phyloP scores from a whole-genome alignment of 345 rosid genomes.

The Excoecaria agallocha region DNA sequence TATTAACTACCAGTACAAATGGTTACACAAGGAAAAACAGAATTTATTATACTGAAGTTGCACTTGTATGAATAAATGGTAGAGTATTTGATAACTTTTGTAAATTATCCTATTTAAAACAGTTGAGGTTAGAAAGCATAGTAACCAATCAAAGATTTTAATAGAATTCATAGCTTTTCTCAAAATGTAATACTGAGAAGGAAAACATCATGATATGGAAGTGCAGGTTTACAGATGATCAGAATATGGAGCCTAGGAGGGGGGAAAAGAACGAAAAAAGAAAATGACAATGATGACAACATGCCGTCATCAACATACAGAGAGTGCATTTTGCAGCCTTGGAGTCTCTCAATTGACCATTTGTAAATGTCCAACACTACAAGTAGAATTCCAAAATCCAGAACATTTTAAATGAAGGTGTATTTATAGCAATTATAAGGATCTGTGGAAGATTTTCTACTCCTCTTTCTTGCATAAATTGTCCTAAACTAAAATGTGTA shows the following conservation, averaged over 20 bases:
- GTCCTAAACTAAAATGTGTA: not conserved
- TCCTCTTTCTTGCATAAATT: not conserved
- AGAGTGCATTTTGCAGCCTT: not conserved
- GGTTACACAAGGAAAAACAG: not conserved
- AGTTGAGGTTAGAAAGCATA: not conserved
- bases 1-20: not conserved
- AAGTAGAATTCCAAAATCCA: not conserved
- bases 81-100: not conserved
- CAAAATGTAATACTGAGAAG: not conserved
- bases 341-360: not conserved
- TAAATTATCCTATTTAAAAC: not conserved
- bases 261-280: not conserved
- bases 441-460: not conserved
- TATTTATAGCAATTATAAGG: not conserved
- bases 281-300: no score
- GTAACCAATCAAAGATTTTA: not conserved
- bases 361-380: not conserved
- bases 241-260: not conserved
- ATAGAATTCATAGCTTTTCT: not conserved
- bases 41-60: not conserved
- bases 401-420: not conserved
- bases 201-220: not conserved
- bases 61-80: not conserved
- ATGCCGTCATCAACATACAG: no score
- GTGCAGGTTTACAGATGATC: not conserved